A percentile compares a stretch with the other conserved stretches of the same genome.
phyloP scores from a whole-genome alignment of 805 yeast genomes.

The Naumovozyma baii region DNA sequence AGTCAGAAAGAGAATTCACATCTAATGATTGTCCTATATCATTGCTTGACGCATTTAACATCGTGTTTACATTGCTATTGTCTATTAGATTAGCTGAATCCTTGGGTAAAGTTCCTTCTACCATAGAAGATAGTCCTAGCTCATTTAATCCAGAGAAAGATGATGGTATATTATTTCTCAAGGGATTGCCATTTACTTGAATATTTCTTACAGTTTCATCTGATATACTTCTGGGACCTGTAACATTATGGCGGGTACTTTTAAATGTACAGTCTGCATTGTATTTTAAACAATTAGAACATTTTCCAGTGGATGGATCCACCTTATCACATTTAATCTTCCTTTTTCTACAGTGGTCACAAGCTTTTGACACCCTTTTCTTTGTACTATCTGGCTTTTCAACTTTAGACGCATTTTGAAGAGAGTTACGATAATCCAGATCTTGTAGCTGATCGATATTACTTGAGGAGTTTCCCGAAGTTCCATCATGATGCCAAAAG shows the following conservation, averaged over 20 bases:
- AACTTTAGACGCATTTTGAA: neutral
- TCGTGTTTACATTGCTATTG: neutral
- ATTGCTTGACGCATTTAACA: too few relatives aligned
- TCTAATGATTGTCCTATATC: too few relatives aligned
- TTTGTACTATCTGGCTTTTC: neutral
- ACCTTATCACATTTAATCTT: conserved; percentile 15
- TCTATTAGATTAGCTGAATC: neutral
- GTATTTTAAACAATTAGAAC: conserved; percentile 14
- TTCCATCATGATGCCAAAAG: neutral
- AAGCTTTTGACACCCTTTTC: conserved; percentile 14
- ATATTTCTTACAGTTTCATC: neutral
- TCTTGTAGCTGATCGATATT: neutral
- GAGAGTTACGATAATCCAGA: neutral
- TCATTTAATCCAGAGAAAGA: neutral
- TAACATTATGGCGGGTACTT: neutral
- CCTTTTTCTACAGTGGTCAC: conserved; percentile 18
- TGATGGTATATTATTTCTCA: neutral
- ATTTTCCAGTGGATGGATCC: conserved; percentile 8
- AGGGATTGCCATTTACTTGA: neutral
- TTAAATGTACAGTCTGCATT: conserved; percentile 13
- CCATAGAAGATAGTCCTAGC: neutral
- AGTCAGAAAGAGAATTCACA: too few relatives aligned
- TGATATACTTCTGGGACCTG: neutral
- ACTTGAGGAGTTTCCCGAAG: neutral
- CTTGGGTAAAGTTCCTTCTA: neutral